Base-by-base conservation (phyloP, 2,329 filamentous ascomycete genomes). In the Calonectria henricotiae region DNA sequence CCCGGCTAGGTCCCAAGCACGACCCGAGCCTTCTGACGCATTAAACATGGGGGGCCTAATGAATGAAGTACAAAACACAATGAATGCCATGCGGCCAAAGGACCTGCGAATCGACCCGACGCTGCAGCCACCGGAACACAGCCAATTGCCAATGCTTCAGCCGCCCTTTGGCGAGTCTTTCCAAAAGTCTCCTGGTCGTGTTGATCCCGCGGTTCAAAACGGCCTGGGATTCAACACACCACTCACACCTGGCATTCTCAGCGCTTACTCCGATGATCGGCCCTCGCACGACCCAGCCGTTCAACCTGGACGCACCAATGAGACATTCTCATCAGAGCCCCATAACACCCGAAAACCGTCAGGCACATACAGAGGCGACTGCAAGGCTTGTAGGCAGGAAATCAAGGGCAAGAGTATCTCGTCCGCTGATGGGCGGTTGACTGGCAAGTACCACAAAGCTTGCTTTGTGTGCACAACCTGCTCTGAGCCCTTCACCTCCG, bases 381-480 rank as follows among this genome's bases (percentile, higher is more conserved):
- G 96, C 85, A 94, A 94, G 78, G 93, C 94, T 1, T 99, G 96
- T 81, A 87, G 89, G 4, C 85, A 92, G 54, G 85, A 88, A 7
- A 98, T 99, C 76, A 89, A 90, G 51, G 96, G 95, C 23, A 98
- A 98, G 83, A 98, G 95, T 1, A 91, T 99, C 68, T 97, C 96
- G 39, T 97, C 95, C 15, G 95, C 95, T 0, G 96, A 98, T 77
- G 96, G 96, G 17, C 92, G 95, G 27, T 86, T 99, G 27, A 97
- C 94, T 0, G 96, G 96, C 11, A 92, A 95, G 73, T 99, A 98
- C 82, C 96, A 99, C 86, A 97, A 97, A 81, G 89, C 92, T 5
- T 99, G 96, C 81, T 98, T 99, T 80, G 93, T 96, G 12, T 99
- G 96, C 86, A 89, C 90, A 5, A 95, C 93, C 1, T 99, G 96